Base-by-base conservation (phyloP, 208 protist genomes). In the Trypanosoma lewisi region DNA sequence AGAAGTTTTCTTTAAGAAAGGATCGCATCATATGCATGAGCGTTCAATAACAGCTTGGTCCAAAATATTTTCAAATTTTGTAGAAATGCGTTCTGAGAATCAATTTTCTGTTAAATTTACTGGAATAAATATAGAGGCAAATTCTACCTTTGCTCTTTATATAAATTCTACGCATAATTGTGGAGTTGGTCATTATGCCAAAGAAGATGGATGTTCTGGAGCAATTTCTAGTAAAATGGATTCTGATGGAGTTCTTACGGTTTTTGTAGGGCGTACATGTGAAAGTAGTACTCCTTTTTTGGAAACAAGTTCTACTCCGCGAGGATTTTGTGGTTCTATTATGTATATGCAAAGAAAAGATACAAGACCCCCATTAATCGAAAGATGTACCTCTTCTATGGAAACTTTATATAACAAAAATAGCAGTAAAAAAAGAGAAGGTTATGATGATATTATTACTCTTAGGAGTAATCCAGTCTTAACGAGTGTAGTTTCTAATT, bases 151-250 rank as follows among this genome's bases (percentile, higher is more conserved):
- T 67, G 67, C 87, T 17, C 79, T 96, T 19, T 96, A 93, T 68
- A 80, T 96, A 55, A 92, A 96, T 75, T 85, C 86, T 11, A 90
- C 85, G 4, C 84, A 93, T 67, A 96, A 94, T 77, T 96, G 82
- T 68, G 88, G 84, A 16, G 75, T 96, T 36, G 83, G 91, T 45
- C 87, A 90, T 57, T 96, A 91, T 68, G 69, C 78, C 36, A 83
- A 89, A 62, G 87, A 94, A 55, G 84, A 91, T 49, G 87, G 87
- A 12, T 91, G 83, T 63, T 61, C 64, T 7, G 91, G 85, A 14
- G 80, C 80, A 36, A 80, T 93, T 36, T 87, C 82, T 14, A 67
- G 62, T 34, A 83, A 83, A 67, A 74, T 94, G 57, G 91, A 96
- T 75, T 80, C 52, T 2, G 91, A 96, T 70, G 86, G 85, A 47